Base-by-base conservation (phyloP, 2,329 filamentous ascomycete genomes). In the Calonectria montana region DNA sequence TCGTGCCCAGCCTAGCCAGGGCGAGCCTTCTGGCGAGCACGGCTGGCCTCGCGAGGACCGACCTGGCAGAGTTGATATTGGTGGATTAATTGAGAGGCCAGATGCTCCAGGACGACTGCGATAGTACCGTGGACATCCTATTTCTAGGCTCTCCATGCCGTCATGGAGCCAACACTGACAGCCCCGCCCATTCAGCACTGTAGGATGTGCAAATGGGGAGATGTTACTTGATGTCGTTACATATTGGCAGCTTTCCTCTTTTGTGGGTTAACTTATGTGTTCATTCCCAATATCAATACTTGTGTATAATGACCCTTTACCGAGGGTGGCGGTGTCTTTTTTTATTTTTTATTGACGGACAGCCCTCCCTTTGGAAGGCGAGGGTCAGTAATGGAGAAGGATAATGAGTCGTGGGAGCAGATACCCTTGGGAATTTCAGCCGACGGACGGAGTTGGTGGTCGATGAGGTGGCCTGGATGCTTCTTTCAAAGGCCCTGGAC, bases 61-160 rank as follows among this genome's bases (percentile, higher is more conserved):
- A 31, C 82, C 85, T 21, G 82, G 85, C 43, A 87, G 91, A 18
- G 87, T 92, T 61, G 90, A 91, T 76, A 92, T 92, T 73, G 89
- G 87, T 13, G 90, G 90, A 2, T 85, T 91, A 78, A 89, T 93
- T 77, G 91, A 91, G 75, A 89, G 86, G 81, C 87, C 88, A 27
- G 87, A 87, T 76, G 85, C 74, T 43, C 80, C 75, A 59, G 80
- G 74, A 73, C 77, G 76, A 61, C 72, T 76, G 31, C 76, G 78
- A 73, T 82, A 78, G 69, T 64, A 65, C 43, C 65, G 43, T 31
- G 67, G 57, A 68, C 70, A 39, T 66, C 72, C 48, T 35, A 62
- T 55, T 39, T 69, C 67, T 27, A 47, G 64, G 63, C 68, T 74
- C 50, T 66, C 57, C 35, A 64, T 68, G 55, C 41, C 70, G 37